Evolutionary conservation across 2,329 filamentous ascomycete species (phyloP).

Genomic region (Incumbomyces lentus): DNA sequence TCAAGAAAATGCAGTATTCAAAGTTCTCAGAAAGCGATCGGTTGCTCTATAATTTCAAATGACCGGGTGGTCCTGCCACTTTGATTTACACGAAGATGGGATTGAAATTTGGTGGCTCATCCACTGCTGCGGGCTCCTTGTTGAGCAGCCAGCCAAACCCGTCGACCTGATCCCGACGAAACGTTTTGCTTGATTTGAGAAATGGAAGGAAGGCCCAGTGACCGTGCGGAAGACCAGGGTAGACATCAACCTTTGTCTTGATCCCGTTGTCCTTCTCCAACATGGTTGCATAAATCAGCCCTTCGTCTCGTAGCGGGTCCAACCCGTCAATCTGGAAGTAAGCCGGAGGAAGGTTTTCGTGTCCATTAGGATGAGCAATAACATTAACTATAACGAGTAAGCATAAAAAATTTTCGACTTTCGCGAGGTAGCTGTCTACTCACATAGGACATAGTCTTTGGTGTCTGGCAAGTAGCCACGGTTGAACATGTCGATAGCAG

Average conservation of each 20-base stretch:
- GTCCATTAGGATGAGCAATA: conserved; percentile 19
- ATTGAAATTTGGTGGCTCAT: conserved; percentile 8
- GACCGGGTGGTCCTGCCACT: too few relatives aligned
- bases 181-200: conserved; percentile 19
- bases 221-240: conserved; percentile 25
- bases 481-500: conserved; percentile 22
- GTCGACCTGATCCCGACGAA: conserved; percentile 21
- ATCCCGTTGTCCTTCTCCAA: conserved; percentile 20
- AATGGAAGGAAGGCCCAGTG: conserved; percentile 24
- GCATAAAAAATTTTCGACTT: background rate
- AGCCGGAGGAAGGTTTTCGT: conserved; percentile 21
- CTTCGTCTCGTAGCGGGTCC: conserved; percentile 23
- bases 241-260: conserved; percentile 24
- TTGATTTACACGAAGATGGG: background rate
- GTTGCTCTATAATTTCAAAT: too few relatives aligned
- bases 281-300: conserved; percentile 20
- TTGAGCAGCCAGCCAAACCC: conserved; percentile 17
- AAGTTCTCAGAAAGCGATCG: too few relatives aligned
- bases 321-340: conserved; percentile 23
- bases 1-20: too few relatives aligned
- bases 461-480: conserved; percentile 16
- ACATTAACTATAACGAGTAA: conserved; percentile 2
- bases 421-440: background rate
- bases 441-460: conserved; percentile 13
- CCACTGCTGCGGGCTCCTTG: conserved; percentile 13